These are phyloP conservation scores for Pseudotsuga menziesii DNA, from an alignment of 75 land plant species.

Conservation along the genomic window DNA sequence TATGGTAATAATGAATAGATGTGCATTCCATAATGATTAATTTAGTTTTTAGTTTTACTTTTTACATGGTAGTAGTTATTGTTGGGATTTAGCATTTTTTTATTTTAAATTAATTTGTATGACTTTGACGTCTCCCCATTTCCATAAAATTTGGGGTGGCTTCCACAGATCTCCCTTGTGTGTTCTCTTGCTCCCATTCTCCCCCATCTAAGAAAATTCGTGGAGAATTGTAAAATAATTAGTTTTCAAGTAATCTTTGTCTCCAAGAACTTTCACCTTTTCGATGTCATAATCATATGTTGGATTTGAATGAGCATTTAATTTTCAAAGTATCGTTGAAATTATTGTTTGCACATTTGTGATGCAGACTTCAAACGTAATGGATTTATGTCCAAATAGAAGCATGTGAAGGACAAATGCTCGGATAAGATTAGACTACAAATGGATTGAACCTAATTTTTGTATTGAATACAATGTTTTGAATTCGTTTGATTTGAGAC, in stretches of 20 bases:
- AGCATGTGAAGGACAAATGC: constrained; percentile 16
- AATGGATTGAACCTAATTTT: not conserved
- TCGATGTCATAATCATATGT: not conserved
- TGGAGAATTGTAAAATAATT: constrained; percentile 27
- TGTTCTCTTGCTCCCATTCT: too few species aligned
- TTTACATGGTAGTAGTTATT: too few species aligned
- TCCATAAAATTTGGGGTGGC: too few species aligned
- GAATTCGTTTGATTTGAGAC: not conserved
- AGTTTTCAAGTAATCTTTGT: not conserved
- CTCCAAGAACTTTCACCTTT: not conserved
- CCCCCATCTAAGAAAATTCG: too few species aligned
- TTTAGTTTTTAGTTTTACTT: too few species aligned
- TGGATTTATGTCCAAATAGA: constrained; percentile 30
- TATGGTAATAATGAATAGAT: too few species aligned
- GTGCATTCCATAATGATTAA: too few species aligned
- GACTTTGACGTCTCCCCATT: too few species aligned
- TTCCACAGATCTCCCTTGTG: too few species aligned
- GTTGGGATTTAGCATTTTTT: too few species aligned
- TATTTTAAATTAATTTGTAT: too few species aligned
- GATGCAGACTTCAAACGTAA: constrained; percentile 30
- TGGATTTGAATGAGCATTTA: not conserved
- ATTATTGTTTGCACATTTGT: not conserved
- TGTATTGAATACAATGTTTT: not conserved
- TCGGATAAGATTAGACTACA: not conserved
- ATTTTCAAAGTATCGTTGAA: not conserved